A percentile compares a stretch with the other conserved stretches of the same genome.
Evolutionary conservation across 1,139 yeast genomes (phyloP).

Genomic region (Yamadazyma trypodendri): DNA sequence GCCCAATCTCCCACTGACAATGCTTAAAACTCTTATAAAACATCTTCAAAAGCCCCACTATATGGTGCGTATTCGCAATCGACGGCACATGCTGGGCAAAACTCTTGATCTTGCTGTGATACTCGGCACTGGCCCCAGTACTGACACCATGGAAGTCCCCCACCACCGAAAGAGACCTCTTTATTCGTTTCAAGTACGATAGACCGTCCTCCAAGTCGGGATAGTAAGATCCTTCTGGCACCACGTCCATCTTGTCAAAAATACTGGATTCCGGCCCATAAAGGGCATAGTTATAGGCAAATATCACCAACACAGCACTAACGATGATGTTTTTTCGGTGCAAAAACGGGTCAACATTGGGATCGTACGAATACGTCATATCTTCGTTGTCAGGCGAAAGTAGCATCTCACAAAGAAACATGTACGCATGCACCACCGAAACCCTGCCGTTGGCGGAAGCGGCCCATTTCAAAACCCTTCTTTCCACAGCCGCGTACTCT

Average conservation of each 20-base stretch:
- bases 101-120: conserved; percentile 16
- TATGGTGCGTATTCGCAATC: conserved; percentile 22
- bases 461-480: conserved; percentile 51
- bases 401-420: conserved; percentile 58
- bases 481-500: conserved; percentile 49
- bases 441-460: conserved; percentile 21
- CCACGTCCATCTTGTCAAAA: conserved; percentile 8
- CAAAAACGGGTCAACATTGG: conserved; percentile 51
- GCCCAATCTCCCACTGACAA: conserved; percentile 55
- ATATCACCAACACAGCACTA: conserved; percentile 51
- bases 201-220: conserved; percentile 36
- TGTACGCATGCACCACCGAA: conserved; percentile 56
- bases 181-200: conserved; percentile 33
- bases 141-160: conserved; percentile 4
- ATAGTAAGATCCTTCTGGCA: conserved; percentile 11
- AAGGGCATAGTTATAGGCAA: conserved; percentile 54
- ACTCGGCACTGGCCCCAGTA: conserved; percentile 8
- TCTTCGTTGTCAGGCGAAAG: conserved; percentile 40
- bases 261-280: conserved; percentile 54
- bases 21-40: conserved; percentile 37
- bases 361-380: conserved; percentile 36
- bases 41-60: conserved; percentile 50
- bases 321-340: conserved; percentile 59
- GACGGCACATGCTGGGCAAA: conserved; percentile 17
- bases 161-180: conserved; percentile 25